These are phyloP conservation scores for Pelagomonas calceolata DNA, from an alignment of 108 stramenopile species.

Conservation along the genomic window DNA sequence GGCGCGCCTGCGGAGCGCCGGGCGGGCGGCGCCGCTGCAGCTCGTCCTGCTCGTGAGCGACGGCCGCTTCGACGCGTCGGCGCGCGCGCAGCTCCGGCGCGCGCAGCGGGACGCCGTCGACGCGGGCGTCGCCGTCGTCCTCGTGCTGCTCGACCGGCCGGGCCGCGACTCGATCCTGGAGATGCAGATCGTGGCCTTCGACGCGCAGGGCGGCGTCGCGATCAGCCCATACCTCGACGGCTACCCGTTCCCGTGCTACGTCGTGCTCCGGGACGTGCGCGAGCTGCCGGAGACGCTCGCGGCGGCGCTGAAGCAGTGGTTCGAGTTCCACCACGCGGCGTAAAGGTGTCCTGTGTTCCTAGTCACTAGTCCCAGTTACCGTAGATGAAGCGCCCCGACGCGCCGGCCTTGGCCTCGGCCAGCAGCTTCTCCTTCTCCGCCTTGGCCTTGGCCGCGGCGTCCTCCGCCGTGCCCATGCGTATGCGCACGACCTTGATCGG, in stretches of 20 bases:
- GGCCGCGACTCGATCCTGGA: constrained; percentile 79
- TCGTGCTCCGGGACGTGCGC: constrained; percentile 72
- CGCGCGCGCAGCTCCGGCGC: constrained; percentile 59
- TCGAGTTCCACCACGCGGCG: constrained; percentile 70
- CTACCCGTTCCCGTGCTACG: constrained; percentile 96
- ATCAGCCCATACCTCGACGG: constrained; percentile 87
- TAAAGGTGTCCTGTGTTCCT: too few relatives aligned
- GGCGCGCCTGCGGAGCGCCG: constrained; percentile 9
- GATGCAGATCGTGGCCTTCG: constrained; percentile 84
- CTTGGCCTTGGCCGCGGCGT: too few relatives aligned
- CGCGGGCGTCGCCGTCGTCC: constrained; percentile 74
- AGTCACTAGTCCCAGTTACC: too few relatives aligned
- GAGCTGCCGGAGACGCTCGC: constrained; percentile 86
- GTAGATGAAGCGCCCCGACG: too few relatives aligned
- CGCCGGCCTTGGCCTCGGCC: too few relatives aligned
- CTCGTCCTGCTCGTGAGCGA: constrained; percentile 87
- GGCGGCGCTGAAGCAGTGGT: constrained; percentile 92
- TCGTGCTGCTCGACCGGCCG: constrained; percentile 81
- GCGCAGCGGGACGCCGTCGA: constrained; percentile 79
- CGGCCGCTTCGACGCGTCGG: constrained; percentile 86
- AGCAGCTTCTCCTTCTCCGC: too few relatives aligned
- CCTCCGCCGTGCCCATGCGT: too few relatives aligned
- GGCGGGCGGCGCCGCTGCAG: constrained; percentile 53
- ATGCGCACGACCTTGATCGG: too few relatives aligned
- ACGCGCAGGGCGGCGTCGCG: constrained; percentile 66